Evolutionary conservation across 257 asterid genomes (phyloP), one percentile per base, ranked within the genome.

Genomic region (Fraxinus americana): DNA sequence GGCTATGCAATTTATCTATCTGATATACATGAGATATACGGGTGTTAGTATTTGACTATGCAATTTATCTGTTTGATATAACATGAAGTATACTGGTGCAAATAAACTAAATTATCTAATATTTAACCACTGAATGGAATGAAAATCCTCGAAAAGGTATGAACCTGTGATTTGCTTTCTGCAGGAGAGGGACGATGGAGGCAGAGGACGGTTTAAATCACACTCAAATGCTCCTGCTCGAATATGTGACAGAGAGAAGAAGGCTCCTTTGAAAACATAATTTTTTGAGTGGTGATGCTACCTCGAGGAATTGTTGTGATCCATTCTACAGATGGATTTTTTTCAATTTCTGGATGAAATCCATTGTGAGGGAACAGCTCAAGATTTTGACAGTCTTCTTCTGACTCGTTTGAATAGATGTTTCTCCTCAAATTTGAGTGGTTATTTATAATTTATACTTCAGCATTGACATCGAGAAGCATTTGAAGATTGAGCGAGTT

Each of bases 191-290:
- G 97, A 92, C 5, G 94, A 84, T 4, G 97, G 89, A 48, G 98
- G 96, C 57, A 89, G 92, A 82, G 98, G 98, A 36, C 90, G 98
- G 81, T 92, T 94, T 80, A 94, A 94, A 83, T 94, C 97, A 11
- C 97, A 94, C 86, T 82, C 98, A 14, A 92, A 76, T 67, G 97
- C 80, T 32, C 92, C 97, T 76, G 88, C 93, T 69, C 92, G 97
- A 45, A 94, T 94, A 82, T 92, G 92, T 34, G 97, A 94, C 86
- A 83, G 97, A 81, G 97, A 83, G 77, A 94, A 94, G 91, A 94
- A 94, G 90, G 98, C 98, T 68, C 97, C 97, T 39, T 72, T 94
- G 84, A 92, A 91, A 89, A 90, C 92, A 68, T 94, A 71, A 84
- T 71, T 63, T 71, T 63, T 54, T 78, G 75, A 12, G 35, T 11